These are phyloP conservation scores for Polychaeton citri DNA, from an alignment of 2,329 filamentous ascomycete genomes.

Conservation along the genomic window DNA sequence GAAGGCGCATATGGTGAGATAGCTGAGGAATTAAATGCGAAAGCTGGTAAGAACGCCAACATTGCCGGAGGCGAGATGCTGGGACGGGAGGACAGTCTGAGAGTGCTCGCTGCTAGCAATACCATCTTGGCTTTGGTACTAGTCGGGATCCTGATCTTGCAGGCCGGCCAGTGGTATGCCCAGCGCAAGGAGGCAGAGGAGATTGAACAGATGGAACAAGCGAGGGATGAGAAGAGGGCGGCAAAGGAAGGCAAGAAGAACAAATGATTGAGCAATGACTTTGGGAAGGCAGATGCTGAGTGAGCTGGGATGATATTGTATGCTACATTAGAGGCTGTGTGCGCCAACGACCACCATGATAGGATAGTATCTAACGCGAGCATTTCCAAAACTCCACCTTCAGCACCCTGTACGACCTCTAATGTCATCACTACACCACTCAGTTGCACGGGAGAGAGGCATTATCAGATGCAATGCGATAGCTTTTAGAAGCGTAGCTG, in stretches of 20 bases:
- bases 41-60: conserved; percentile 22
- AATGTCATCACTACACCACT: no score
- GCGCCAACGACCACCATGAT: no score
- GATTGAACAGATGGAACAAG: conserved; percentile 49
- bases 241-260: conserved; percentile 23
- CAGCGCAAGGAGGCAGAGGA: conserved; percentile 86
- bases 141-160: conserved; percentile 79
- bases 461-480: no score
- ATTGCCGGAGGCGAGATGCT: conserved; percentile 50
- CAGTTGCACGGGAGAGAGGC: no score
- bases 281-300: no score
- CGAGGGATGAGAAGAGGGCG: conserved; percentile 34
- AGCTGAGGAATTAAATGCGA: conserved; percentile 20
- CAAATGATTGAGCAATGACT: no score
- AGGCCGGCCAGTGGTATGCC: conserved; percentile 97
- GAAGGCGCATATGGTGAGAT: conserved; percentile 50
- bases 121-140: conserved; percentile 89
- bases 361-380: no score
- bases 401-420: no score
- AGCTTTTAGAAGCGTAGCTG: no score
- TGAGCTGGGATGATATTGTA: no score
- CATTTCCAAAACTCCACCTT: no score
- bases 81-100: conserved; percentile 74
- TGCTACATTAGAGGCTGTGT: no score
- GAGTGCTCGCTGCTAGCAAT: conserved; percentile 86